These are phyloP conservation scores for Termitomyces sp. DNA, from an alignment of 768 basidiomycete genomes.

Conservation along the genomic window DNA sequence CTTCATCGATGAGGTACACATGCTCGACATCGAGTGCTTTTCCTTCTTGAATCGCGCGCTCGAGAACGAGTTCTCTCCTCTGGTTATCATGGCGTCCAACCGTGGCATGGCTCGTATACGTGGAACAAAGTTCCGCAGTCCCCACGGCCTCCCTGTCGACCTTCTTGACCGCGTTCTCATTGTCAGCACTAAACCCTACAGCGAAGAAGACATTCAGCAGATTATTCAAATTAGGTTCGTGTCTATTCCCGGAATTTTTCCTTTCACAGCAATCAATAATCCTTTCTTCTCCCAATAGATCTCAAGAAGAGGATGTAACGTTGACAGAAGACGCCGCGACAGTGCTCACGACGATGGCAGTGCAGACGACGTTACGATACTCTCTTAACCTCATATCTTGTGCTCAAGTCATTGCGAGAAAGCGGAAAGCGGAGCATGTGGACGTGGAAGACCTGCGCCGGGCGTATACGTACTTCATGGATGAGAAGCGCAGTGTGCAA, in stretches of 20 bases:
- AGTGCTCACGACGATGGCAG: conserved; percentile 86
- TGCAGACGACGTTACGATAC: conserved; percentile 88
- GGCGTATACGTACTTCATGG: conserved; percentile 88
- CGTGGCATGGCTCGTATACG: conserved; percentile 92
- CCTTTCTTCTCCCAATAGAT: neutral
- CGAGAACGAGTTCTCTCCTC: conserved; percentile 87
- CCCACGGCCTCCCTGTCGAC: conserved; percentile 93
- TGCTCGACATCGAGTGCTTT: conserved; percentile 99
- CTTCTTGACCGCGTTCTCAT: conserved; percentile 94
- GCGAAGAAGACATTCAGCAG: conserved; percentile 77
- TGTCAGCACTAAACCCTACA: conserved; percentile 88
- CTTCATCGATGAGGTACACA: conserved; percentile 99
- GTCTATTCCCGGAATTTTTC: neutral
- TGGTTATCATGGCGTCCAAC: conserved; percentile 99
- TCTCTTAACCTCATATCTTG: conserved; percentile 94
- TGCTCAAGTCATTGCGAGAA: conserved; percentile 78
- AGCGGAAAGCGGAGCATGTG: conserved; percentile 76
- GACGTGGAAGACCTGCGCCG: conserved; percentile 81
- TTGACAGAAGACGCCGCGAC: conserved; percentile 66
- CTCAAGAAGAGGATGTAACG: conserved; percentile 83
- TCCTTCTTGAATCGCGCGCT: conserved; percentile 96
- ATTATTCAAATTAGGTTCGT: conserved; percentile 88
- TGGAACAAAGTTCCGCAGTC: conserved; percentile 90
- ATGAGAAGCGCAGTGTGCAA: conserved; percentile 88
- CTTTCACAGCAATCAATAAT: neutral